These are phyloP conservation scores for Lichenothelia convexa DNA, from an alignment of 495 filamentous ascomycete species.

Conservation along the genomic window DNA sequence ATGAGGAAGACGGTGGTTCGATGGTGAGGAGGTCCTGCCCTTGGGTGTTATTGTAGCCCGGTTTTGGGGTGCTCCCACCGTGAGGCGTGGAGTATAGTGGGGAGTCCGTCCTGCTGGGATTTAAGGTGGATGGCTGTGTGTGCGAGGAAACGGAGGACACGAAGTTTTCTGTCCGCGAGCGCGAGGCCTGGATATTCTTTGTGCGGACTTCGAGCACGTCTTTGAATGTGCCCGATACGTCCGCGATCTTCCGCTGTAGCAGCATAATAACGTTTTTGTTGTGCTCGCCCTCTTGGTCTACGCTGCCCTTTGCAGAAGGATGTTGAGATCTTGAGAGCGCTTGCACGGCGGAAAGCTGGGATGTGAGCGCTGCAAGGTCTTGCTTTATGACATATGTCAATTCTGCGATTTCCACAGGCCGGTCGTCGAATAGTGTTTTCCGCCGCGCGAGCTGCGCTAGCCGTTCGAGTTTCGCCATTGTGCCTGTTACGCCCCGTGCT, in stretches of 20 bases:
- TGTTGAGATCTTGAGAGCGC: conserved; percentile 53
- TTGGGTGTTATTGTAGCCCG: conserved; percentile 27
- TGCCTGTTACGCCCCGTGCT: conserved; percentile 66
- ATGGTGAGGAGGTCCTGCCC: conserved; percentile 63
- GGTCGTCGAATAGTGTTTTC: conserved; percentile 93
- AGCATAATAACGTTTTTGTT: conserved; percentile 93
- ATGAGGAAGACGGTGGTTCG: conserved; percentile 48
- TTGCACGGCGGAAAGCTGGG: conserved; percentile 68
- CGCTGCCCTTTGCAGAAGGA: conserved; percentile 23
- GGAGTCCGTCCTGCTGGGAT: conserved; percentile 37
- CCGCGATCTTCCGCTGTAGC: conserved; percentile 84
- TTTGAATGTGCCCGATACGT: conserved; percentile 88
- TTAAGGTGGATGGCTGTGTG: conserved; percentile 33
- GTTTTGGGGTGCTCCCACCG: conserved; percentile 39
- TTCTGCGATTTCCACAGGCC: conserved; percentile 90
- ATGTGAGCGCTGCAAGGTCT: conserved; percentile 76
- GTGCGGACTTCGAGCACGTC: conserved; percentile 92
- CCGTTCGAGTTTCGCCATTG: conserved; percentile 85
- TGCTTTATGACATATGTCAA: conserved; percentile 95
- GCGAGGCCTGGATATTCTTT: conserved; percentile 93
- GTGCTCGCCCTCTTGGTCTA: conserved; percentile 83
- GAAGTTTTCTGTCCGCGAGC: conserved; percentile 86
- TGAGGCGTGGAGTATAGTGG: conserved; percentile 77
- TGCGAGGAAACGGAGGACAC: conserved; percentile 76
- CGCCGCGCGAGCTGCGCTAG: conserved; percentile 85